Evolutionary conservation across 176 grass and related monocot genomes (phyloP).

Genomic region (Neostapfia colusana): DNA sequence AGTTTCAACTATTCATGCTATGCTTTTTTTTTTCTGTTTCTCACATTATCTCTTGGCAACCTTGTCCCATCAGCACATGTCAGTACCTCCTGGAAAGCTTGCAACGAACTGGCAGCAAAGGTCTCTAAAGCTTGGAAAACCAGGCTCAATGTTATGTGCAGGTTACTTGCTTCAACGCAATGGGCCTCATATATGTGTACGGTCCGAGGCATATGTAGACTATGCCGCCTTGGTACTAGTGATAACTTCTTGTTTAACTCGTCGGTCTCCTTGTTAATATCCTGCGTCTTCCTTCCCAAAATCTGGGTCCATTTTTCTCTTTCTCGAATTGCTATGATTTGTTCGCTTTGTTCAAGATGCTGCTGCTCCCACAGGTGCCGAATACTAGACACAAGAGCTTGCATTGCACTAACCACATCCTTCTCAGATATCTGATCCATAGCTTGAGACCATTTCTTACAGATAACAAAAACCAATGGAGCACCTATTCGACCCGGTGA

Average conservation of each 20-base stretch:
- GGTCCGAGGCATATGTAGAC: conserved; percentile 30
- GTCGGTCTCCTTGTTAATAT: conserved; percentile 67
- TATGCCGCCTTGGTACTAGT: conserved; percentile 43
- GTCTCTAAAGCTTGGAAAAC: conserved; percentile 54
- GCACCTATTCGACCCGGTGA: conserved; percentile 71
- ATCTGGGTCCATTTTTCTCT: conserved; percentile 65
- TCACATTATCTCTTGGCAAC: conserved; percentile 36
- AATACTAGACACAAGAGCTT: conserved; percentile 54
- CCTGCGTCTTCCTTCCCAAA: conserved; percentile 54
- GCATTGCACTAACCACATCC: conserved; percentile 65
- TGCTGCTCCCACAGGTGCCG: conserved; percentile 60
- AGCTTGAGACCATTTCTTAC: conserved; percentile 81
- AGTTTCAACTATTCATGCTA: conserved; percentile 3
- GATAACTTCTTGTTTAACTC: conserved; percentile 73
- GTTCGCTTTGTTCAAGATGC: conserved; percentile 50
- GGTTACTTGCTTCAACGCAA: conserved; percentile 42
- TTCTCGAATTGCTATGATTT: conserved; percentile 47
- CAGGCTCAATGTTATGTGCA: conserved; percentile 53
- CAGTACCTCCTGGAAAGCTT: conserved; percentile 61
- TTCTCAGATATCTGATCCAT: conserved; percentile 72
- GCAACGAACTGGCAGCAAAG: conserved; percentile 50
- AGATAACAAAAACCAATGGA: conserved; percentile 72
- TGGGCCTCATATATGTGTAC: conserved; percentile 36
- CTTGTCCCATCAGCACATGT: conserved; percentile 38
- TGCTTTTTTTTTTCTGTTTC: conserved; percentile 13